Base-by-base conservation (phyloP, 352 stramenopile genomes). In the Plasmopara muralis region DNA sequence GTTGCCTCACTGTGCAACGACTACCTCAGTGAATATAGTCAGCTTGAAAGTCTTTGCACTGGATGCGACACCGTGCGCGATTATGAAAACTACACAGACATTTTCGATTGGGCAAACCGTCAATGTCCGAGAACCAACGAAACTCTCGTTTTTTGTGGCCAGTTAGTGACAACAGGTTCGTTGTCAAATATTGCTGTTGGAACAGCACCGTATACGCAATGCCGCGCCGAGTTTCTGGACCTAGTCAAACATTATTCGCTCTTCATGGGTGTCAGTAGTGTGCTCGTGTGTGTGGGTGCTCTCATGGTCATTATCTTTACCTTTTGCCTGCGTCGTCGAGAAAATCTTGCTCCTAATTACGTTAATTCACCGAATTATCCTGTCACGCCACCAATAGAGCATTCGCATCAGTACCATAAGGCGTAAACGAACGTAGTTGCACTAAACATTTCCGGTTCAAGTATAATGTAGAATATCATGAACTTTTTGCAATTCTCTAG, bases 81-180 rank as follows among this genome's bases (percentile, higher is more conserved):
- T 46, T 77, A 81, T 40, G 53, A 73, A 30, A 83, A 89, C 53
- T 81, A 86, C 46, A 80, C 74, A n/a, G 60, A 61, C 29, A 66
- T 93, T n/a, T 68, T 90, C 25, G 72, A 87, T 50, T 93, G 82
- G 82, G 73, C 79, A 8, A 83, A 90, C 61, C 69, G 83, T 52
- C 41, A 93, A 66, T 93, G 82, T 45, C 79, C 79, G 4, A 64
- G 79, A 42, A 81, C 71, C 5, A 64, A 60, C 37, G 51, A 57
- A 6, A 86, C 73, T 42, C 47, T 78, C 30, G 39, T 68, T n/a
- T 93, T 75, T 64, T 93, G 82, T 44, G 77, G 75, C 35, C 44
- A 67, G 18, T 89, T 73, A 49, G 45, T 91, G 9, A 51, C 66
- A 5, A 60, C 55, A 2, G 62, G 66, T 14, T 55, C 49, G 20